These are phyloP conservation scores for Phylloporus arenicola DNA, from an alignment of 768 basidiomycete species.

Conservation along the genomic window DNA sequence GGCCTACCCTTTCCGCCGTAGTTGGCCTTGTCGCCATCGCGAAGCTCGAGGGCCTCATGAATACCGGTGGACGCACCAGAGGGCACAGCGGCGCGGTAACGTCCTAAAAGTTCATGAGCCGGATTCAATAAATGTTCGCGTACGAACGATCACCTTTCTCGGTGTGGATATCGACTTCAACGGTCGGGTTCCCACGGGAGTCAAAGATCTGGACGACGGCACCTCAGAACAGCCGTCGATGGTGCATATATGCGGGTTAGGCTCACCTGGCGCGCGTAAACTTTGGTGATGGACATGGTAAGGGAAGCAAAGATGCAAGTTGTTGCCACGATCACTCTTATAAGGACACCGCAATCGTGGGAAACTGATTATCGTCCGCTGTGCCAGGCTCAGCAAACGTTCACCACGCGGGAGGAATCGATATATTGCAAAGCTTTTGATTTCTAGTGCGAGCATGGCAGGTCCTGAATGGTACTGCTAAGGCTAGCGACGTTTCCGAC, in stretches of 20 bases:
- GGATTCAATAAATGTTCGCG: slow-evolving; percentile 7
- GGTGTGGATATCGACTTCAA: slow-evolving; percentile 89
- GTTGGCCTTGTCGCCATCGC: slow-evolving; percentile 87
- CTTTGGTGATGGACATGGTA: slow-evolving; percentile 87
- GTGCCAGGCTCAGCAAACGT: slow-evolving; percentile 1
- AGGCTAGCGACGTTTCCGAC: slow-evolving; percentile 34
- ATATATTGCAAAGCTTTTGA: slow-evolving; percentile 4
- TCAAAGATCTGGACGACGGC: slow-evolving; percentile 79
- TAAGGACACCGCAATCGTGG: slow-evolving; percentile 21
- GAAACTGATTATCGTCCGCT: slow-evolving; percentile 36
- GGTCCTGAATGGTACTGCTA: slow-evolving; percentile 10
- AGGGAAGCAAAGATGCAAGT: slow-evolving; percentile 23
- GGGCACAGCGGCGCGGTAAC: slow-evolving; percentile 91
- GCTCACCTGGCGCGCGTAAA: slow-evolving; percentile 86
- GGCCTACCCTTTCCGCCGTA: slow-evolving; percentile 92
- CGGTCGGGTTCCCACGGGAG: slow-evolving; percentile 97
- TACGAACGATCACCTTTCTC: slow-evolving; percentile 57
- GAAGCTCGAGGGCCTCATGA: slow-evolving; percentile 98
- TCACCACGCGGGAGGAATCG: neutral
- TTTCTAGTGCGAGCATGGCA: slow-evolving; percentile 9
- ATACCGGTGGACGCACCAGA: slow-evolving; percentile 98
- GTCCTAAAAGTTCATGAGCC: slow-evolving; percentile 47
- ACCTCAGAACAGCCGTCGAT: slow-evolving; percentile 9
- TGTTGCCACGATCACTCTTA: slow-evolving; percentile 16
- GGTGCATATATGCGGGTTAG: neutral